Evolutionary conservation across 805 yeast genomes (phyloP).

Genomic region (Kuraishia ogatae): DNA sequence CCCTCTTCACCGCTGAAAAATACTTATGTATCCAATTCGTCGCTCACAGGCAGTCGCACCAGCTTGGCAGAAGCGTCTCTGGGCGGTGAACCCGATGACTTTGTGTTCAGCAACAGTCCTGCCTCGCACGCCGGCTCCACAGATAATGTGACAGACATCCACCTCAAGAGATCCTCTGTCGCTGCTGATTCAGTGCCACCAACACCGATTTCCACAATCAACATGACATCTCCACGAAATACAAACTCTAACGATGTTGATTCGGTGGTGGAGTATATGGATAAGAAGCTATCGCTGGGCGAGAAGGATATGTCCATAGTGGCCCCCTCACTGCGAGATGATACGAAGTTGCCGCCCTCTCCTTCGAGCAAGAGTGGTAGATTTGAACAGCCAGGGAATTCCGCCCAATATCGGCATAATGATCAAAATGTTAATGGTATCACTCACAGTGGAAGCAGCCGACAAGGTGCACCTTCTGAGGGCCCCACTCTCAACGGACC

Average conservation of each 20-base stretch:
- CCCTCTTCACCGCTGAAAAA: constrained; percentile 9
- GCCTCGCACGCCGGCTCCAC: not conserved
- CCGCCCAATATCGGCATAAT: not conserved
- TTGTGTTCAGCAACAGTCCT: constrained; percentile 14
- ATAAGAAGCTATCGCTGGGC: constrained; percentile 3
- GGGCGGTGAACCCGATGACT: constrained; percentile 14
- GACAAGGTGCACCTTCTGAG: not conserved
- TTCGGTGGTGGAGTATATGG: constrained; percentile 6
- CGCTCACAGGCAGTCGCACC: not conserved
- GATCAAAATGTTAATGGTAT: not conserved
- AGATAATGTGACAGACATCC: not conserved
- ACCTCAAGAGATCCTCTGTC: not conserved
- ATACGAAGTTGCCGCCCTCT: not conserved
- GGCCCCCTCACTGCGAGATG: not conserved
- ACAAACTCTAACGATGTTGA: constrained; percentile 3
- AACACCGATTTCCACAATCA: not conserved
- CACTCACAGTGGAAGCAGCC: not conserved
- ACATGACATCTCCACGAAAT: not conserved
- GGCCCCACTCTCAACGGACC: not conserved
- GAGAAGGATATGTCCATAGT: not conserved
- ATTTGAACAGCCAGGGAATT: not conserved
- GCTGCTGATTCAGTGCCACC: not conserved
- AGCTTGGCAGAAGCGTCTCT: not conserved
- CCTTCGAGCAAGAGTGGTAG: not conserved
- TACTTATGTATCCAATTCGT: not conserved